Base-by-base conservation (phyloP, 768 basidiomycete species). In the Brasilioporus rufonigricans region DNA sequence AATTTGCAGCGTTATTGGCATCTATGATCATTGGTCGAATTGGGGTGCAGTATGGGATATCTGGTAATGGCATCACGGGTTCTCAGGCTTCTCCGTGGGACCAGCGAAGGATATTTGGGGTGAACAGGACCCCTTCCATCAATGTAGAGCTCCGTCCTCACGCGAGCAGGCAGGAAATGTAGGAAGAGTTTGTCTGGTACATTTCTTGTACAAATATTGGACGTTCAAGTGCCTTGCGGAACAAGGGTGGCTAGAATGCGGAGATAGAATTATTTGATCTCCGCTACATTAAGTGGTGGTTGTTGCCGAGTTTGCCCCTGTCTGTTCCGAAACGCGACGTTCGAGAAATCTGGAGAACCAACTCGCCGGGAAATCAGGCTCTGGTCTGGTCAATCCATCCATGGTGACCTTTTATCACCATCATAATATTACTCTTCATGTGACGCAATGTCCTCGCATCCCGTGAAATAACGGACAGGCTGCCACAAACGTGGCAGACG, bases 1-100 rank as follows among this genome's bases (percentile, higher is more conserved):
- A 78, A 47, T 79, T 80, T 1, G 79, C 76, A 3, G 83, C 73
- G 0, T 56, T 83, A 2, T 71, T 86, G 27, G 73, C 73, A 4
- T 78, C 75, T 1, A 74, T 71, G 13, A 55, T 82, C 5, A 52
- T 82, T 4, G 71, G 76, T 23, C 66, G 63, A 12, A 39, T 77
- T 26, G 69, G 64, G 1, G 58, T 65, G 4, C 62, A 61, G 16
- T 72, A 60, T 64, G 53, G 47, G 21, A 35, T 63, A 58, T 65
- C n/a, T 16, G 35, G 39, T 38, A 47, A 5, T 75, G 75, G n/a
- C 10, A 45, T 2, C 48, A n/a, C 27, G 61, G 24, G 74, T 75
- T 27, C 69, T 67, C 33, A 63, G 78, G 55, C 66, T 67, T 23
- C 76, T 74, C 14, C 58, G 6, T 82, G 83, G 81, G 61, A 68